These are phyloP conservation scores for Colletotrichum cereale DNA, from an alignment of 2,329 filamentous ascomycete genomes.

Conservation along the genomic window DNA sequence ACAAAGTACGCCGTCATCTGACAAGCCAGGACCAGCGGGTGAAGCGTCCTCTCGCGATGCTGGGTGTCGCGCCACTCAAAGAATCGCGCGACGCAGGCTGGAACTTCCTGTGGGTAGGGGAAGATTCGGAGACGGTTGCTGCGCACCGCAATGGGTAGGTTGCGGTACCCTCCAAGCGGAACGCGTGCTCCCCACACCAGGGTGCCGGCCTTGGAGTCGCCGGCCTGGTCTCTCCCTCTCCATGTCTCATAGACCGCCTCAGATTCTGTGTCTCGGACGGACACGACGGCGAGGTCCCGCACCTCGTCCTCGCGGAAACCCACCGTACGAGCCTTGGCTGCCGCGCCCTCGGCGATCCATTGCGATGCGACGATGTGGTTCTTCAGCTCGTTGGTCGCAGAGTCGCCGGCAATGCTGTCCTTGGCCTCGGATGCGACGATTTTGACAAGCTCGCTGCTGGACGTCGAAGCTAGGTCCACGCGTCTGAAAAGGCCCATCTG, in stretches of 20 bases:
- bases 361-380: slow-evolving; percentile 44
- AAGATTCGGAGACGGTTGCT: slow-evolving; percentile 43
- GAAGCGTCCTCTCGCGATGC: slow-evolving; percentile 37
- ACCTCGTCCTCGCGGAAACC: slow-evolving; percentile 40
- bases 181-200: slow-evolving; percentile 37
- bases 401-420: background rate
- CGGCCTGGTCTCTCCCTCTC: background rate
- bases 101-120: slow-evolving; percentile 43
- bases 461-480: slow-evolving; percentile 13
- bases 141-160: slow-evolving; percentile 40
- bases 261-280: slow-evolving; percentile 37
- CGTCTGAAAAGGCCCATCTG: background rate
- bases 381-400: slow-evolving; percentile 37
- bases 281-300: slow-evolving; percentile 27
- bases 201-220: background rate
- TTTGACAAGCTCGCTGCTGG: slow-evolving; percentile 19
- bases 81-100: slow-evolving; percentile 33
- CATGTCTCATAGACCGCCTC: slow-evolving; percentile 29
- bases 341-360: slow-evolving; percentile 41
- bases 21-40: slow-evolving; percentile 43
- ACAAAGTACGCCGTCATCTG: slow-evolving; percentile 42
- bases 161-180: slow-evolving; percentile 40
- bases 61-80: slow-evolving; percentile 41
- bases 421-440: background rate
- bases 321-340: slow-evolving; percentile 30